Base-by-base conservation (phyloP, 768 basidiomycete genomes). In the Amanita thiersii region DNA sequence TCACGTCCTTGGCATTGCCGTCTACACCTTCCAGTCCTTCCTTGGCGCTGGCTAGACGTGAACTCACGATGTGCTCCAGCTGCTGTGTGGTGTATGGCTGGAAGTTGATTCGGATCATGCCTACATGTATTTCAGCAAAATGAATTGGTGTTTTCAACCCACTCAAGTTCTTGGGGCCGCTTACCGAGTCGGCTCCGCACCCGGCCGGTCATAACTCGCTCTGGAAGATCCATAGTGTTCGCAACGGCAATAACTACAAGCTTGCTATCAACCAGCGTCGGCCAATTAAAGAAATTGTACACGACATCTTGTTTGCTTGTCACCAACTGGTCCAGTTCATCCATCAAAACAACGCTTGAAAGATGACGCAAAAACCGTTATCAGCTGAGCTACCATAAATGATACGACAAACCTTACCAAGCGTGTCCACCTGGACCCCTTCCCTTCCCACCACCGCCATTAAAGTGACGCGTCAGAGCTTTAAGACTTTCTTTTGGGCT, bases 241-340 rank as follows among this genome's bases (percentile, higher is more conserved):
- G 96, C 96, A 1, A 99, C 92, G 0, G 96, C 94, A 38, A 99
- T 76, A 1, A 99, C 96, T 39, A 97, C 81, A 4, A 99, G 73
- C 58, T 86, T 88, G 44, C 90, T 92, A 14, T 79, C 81, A 0
- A 75, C 71, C 38, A 96, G 68, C 3, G 92, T 94, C 1, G 96
- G 96, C 94, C 96, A 99, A 57, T 99, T 98, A 73, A 98, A 98
- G 63, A 99, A 98, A 55, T 97, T 97, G 63, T 99, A 99, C 15
- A 99, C 86, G 7, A 99, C 94, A 45, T 99, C 94, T 58, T 99
- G 94, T 57, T 96, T 96, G 12, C 85, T 69, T 1, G 94, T 98
- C 51, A 98, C 79, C 20, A 99, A 72, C 58, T 98, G 96, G 61
- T 99, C 96, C 3, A 99, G 73, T 62, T 99, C 96, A 58, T 99